Percentiles rank a stretch among this genome's conserved stretches.
These are phyloP conservation scores for Fusarium verticillioides DNA, from an alignment of 2,329 filamentous ascomycete genomes.

Conservation along the genomic window DNA sequence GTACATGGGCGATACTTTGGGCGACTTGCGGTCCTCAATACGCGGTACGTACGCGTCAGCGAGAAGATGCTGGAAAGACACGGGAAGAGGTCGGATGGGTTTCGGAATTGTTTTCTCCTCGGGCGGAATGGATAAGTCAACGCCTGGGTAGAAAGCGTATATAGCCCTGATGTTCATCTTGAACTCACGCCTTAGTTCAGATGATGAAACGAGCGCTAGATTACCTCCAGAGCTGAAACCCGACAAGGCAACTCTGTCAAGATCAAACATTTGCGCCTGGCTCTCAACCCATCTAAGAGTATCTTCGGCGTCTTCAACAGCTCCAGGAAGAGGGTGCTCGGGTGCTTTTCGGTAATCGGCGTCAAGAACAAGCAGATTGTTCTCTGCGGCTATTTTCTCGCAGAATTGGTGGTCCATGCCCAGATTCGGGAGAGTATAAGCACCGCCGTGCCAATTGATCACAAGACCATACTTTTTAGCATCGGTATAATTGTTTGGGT, in stretches of 20 bases:
- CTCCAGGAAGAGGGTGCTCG: constrained; percentile 52
- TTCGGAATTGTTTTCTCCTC: constrained; percentile 45
- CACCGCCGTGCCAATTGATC: constrained; percentile 52
- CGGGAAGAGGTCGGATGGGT: constrained; percentile 19
- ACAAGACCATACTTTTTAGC: constrained; percentile 39
- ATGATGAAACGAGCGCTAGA: constrained; percentile 51
- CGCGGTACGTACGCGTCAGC: constrained; percentile 48
- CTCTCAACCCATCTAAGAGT: constrained; percentile 46
- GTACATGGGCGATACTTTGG: constrained; percentile 50
- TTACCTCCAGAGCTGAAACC: constrained; percentile 61
- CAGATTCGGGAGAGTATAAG: constrained; percentile 49
- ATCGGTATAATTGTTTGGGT: constrained; percentile 6
- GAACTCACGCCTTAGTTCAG: constrained; percentile 40
- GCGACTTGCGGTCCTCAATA: constrained; percentile 44
- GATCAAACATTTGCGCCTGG: constrained; percentile 46
- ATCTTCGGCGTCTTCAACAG: constrained; percentile 50
- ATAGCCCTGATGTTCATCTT: constrained; percentile 60
- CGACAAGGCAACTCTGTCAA: constrained; percentile 53
- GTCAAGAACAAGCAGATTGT: constrained; percentile 43
- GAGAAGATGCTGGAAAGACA: constrained; percentile 42
- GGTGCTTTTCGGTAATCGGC: constrained; percentile 56
- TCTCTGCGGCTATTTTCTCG: constrained; percentile 45
- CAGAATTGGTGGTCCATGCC: constrained; percentile 55
- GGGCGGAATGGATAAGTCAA: constrained; percentile 47
- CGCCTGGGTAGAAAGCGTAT: constrained; percentile 57